phyloP scores from a whole-genome alignment of 2,329 filamentous ascomycete genomes.

The Dactylonectria estremocensis region DNA sequence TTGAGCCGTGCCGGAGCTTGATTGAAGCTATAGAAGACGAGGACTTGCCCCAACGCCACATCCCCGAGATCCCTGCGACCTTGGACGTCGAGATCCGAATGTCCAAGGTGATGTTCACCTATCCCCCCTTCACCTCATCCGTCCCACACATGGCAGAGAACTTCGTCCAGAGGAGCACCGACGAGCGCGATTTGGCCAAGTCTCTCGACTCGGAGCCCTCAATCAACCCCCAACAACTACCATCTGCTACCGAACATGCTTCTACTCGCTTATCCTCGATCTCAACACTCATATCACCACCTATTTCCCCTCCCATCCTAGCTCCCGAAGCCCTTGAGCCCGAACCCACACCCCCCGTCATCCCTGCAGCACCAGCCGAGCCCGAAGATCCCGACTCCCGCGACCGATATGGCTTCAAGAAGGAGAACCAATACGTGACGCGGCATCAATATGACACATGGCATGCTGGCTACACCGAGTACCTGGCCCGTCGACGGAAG shows the following conservation, averaged over 20 bases:
- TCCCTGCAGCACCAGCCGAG: conserved; percentile 45
- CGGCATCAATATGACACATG: conserved; percentile 86
- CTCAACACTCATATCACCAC: conserved; percentile 22
- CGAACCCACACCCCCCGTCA: conserved; percentile 30
- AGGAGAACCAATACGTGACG: conserved; percentile 84
- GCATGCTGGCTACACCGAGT: conserved; percentile 82
- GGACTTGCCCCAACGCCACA: conserved; percentile 38
- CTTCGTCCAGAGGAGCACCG: conserved; percentile 46
- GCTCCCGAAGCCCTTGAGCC: conserved; percentile 28
- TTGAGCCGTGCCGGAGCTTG: conserved; percentile 31
- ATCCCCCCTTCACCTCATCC: conserved; percentile 56
- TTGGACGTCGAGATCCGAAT: conserved; percentile 57
- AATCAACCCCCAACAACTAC: conserved; percentile 43
- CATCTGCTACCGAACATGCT: conserved; percentile 23
- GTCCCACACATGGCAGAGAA: conserved; percentile 57
- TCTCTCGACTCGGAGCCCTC: conserved; percentile 58
- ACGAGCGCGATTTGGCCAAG: conserved; percentile 68
- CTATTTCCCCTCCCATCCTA: conserved; percentile 34
- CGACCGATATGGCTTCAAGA: conserved; percentile 94
- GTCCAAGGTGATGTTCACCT: conserved; percentile 59
- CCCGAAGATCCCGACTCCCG: conserved; percentile 69
- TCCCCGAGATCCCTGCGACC: conserved; percentile 44
- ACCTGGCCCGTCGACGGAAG: conserved; percentile 79
- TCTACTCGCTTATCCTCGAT: conserved; percentile 24
- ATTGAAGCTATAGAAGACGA: conserved; percentile 36